phyloP scores from a whole-genome alignment of 257 asterid species.

The Scutellaria baicalensis region DNA sequence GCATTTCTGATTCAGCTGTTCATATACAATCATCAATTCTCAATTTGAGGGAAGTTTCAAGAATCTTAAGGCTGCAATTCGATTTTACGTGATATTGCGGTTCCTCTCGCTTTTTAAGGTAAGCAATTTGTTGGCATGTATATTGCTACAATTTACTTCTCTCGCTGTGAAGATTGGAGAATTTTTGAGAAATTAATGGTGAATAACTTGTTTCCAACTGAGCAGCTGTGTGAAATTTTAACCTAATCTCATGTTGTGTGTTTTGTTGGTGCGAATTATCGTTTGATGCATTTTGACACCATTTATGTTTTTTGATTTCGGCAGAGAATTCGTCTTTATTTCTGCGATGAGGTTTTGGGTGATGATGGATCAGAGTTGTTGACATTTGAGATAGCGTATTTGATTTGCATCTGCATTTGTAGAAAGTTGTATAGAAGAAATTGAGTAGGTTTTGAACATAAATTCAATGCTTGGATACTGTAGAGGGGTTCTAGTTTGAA shows the following conservation, averaged over 20 bases:
- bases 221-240: neutral
- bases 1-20: neutral
- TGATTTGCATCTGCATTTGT: neutral
- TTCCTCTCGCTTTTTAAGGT: conserved; percentile 11
- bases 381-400: neutral
- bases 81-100: conserved; percentile 4
- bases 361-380: neutral
- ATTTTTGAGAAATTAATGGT: neutral
- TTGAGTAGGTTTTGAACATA: neutral
- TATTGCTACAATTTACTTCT: neutral
- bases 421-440: neutral
- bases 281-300: neutral
- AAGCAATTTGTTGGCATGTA: neutral
- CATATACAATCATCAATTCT: conserved; percentile 1
- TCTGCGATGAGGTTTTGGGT: neutral
- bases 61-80: conserved; percentile 14
- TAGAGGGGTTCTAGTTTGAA: conserved; percentile 7
- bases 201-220: neutral
- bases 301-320: neutral
- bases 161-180: neutral
- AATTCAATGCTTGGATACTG: conserved; percentile 15
- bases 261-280: neutral
- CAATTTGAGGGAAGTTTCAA: conserved; percentile 3
- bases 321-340: conserved; percentile 15
- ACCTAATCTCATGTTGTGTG: neutral